Conservation (phyloP, 768 basidiomycete species). For the Pisolithus microcarpus region DNA sequence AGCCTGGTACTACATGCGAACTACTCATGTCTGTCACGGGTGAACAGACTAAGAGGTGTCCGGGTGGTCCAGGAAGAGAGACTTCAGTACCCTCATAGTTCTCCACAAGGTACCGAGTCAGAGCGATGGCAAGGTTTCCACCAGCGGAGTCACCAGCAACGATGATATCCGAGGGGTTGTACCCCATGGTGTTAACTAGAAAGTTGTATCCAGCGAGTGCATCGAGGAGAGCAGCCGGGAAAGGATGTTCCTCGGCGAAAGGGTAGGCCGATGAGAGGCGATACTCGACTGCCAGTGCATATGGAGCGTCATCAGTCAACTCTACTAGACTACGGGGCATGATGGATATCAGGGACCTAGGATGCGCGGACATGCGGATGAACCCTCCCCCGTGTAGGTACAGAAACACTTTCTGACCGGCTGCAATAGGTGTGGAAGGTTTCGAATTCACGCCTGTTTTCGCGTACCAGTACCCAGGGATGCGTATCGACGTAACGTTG, state of each 20-base stretch:
- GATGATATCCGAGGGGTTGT: constrained; percentile 26
- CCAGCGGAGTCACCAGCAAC: constrained; percentile 36
- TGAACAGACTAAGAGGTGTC: constrained; percentile 7
- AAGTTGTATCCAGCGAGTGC: constrained; percentile 29
- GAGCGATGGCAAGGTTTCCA: constrained; percentile 27
- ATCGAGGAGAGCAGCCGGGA: constrained; percentile 34
- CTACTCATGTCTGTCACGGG: constrained; percentile 2
- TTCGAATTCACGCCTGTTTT: constrained; percentile 1
- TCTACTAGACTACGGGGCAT: background rate
- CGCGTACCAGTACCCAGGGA: constrained; percentile 24
- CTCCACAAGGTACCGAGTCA: constrained; percentile 13
- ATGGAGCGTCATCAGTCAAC: constrained; percentile 3
- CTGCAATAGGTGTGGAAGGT: background rate
- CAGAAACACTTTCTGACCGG: background rate
- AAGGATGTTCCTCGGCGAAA: constrained; percentile 16
- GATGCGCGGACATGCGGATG: background rate
- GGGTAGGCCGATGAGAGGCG: constrained; percentile 24
- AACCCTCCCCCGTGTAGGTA: constrained; percentile 2
- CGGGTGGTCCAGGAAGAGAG: constrained; percentile 4
- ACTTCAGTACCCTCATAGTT: background rate
- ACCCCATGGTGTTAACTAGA: constrained; percentile 24
- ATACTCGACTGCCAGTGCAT: constrained; percentile 22
- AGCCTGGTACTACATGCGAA: background rate
- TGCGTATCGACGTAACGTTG: constrained; percentile 15
- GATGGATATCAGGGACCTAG: background rate